A percentile compares a stretch with the other conserved stretches of the same genome.
phyloP scores from a whole-genome alignment of 2,329 filamentous ascomycete genomes.

The Talaromyces amestolkiae region DNA sequence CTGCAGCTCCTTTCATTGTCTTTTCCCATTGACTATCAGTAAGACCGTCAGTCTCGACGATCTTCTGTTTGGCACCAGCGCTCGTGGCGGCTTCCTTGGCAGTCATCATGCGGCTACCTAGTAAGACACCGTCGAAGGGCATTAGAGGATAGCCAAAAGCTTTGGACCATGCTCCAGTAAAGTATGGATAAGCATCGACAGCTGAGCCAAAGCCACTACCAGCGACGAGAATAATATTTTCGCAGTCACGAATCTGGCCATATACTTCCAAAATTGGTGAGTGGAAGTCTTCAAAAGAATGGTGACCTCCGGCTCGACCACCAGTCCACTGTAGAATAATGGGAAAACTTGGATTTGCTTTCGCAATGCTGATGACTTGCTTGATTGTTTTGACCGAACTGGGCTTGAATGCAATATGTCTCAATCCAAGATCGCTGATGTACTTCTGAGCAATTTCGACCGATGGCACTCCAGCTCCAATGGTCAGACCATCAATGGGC shows the following conservation, averaged over 20 bases:
- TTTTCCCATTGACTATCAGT: constrained; percentile 84
- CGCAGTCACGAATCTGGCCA: constrained; percentile 74
- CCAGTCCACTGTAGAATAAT: constrained; percentile 93
- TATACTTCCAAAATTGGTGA: constrained; percentile 89
- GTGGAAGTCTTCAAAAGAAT: constrained; percentile 94
- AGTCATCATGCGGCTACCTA: constrained; percentile 92
- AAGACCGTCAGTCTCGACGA: constrained; percentile 78
- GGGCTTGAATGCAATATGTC: constrained; percentile 92
- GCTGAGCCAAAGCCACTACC: constrained; percentile 88
- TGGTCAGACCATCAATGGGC: constrained; percentile 85
- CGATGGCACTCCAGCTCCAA: constrained; percentile 92
- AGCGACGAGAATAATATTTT: constrained; percentile 84
- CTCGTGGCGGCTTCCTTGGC: constrained; percentile 92
- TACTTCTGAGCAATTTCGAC: constrained; percentile 91
- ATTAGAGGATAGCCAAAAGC: constrained; percentile 84
- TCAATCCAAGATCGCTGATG: constrained; percentile 84
- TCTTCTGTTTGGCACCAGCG: constrained; percentile 81
- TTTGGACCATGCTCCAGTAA: constrained; percentile 82
- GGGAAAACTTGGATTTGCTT: constrained; percentile 87
- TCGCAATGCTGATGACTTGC: constrained; percentile 84
- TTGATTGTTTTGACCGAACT: constrained; percentile 86
- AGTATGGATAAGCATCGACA: constrained; percentile 87
- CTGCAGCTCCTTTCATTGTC: constrained; percentile 85
- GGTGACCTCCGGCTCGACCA: constrained; percentile 87
- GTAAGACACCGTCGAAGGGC: constrained; percentile 89